A percentile compares a stretch with the other conserved stretches of the same genome.
Conservation (phyloP, 2,329 filamentous ascomycete species). For the Cercospora sesami region DNA sequence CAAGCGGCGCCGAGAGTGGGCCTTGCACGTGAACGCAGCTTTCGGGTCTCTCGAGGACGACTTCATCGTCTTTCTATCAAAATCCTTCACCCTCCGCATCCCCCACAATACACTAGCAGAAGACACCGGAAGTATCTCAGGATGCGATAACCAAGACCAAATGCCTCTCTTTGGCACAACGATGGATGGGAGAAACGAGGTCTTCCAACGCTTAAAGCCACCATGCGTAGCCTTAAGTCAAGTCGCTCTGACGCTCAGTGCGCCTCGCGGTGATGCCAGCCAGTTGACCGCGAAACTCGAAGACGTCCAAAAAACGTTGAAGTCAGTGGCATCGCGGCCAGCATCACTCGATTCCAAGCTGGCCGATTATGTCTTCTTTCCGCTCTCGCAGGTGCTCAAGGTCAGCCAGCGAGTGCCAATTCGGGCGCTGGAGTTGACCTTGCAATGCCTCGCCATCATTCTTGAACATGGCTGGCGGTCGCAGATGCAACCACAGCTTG, state of each 20-base stretch:
- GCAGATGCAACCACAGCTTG: constrained; percentile 68
- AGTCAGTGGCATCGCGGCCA: constrained; percentile 35
- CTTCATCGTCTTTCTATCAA: neutral
- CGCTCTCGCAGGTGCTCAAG: constrained; percentile 81
- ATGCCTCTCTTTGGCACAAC: constrained; percentile 26
- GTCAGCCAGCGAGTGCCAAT: constrained; percentile 71
- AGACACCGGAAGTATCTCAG: neutral
- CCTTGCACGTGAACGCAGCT: constrained; percentile 1
- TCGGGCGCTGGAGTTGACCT: constrained; percentile 69
- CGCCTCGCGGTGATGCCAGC: constrained; percentile 42
- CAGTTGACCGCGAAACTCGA: constrained; percentile 53
- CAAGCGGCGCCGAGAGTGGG: constrained; percentile 8
- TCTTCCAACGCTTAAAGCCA: constrained; percentile 56
- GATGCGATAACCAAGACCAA: constrained; percentile 1
- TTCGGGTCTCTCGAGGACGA: neutral
- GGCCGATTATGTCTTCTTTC: constrained; percentile 94
- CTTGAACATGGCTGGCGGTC: constrained; percentile 77
- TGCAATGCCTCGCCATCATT: constrained; percentile 73
- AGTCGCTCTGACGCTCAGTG: constrained; percentile 52
- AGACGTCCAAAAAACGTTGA: constrained; percentile 47
- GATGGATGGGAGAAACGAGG: constrained; percentile 40
- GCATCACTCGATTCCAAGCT: constrained; percentile 71
- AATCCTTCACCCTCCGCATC: neutral
- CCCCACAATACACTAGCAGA: neutral
- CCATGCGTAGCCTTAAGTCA: constrained; percentile 61